Evolutionary conservation across 1,139 yeast genomes (phyloP).

Genomic region (Scheffersomyces lignicola): DNA sequence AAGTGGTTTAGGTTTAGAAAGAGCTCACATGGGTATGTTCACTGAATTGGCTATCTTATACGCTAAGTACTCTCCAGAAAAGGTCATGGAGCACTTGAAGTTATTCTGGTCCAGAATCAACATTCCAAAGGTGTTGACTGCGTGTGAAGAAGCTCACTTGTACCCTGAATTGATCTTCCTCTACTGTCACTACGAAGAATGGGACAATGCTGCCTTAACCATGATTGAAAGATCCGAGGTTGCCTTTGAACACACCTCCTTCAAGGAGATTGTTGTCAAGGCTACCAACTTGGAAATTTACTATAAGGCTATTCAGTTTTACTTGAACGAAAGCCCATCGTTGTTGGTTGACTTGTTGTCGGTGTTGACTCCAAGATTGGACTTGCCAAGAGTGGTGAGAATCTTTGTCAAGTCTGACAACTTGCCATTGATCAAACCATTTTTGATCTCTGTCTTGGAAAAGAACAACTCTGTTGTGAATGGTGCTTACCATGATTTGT

Average conservation of each 20-base stretch:
- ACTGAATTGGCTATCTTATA: slow-evolving; percentile 92
- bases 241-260: slow-evolving; percentile 90
- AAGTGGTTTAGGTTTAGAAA: slow-evolving; percentile 93
- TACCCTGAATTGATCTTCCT: slow-evolving; percentile 97
- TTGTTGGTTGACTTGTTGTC: slow-evolving; percentile 82
- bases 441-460: slow-evolving; percentile 84
- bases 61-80: slow-evolving; percentile 86
- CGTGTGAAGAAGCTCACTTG: slow-evolving; percentile 89
- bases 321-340: slow-evolving; percentile 89
- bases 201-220: slow-evolving; percentile 98
- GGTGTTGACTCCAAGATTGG: slow-evolving; percentile 87
- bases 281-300: slow-evolving; percentile 95
- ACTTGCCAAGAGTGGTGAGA: slow-evolving; percentile 91
- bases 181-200: slow-evolving; percentile 97
- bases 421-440: slow-evolving; percentile 93
- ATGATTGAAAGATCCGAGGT: slow-evolving; percentile 94
- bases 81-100: slow-evolving; percentile 94
- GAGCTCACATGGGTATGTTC: slow-evolving; percentile 99
- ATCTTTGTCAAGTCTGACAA: slow-evolving; percentile 95
- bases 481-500: slow-evolving; percentile 90
- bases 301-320: slow-evolving; percentile 95
- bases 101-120: slow-evolving; percentile 97
- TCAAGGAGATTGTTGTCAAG: slow-evolving; percentile 92
- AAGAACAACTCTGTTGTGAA: slow-evolving; percentile 91
- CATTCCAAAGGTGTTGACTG: slow-evolving; percentile 94